Conservation (phyloP, 129 eudicot species). For the Scalesia atractyloides region DNA sequence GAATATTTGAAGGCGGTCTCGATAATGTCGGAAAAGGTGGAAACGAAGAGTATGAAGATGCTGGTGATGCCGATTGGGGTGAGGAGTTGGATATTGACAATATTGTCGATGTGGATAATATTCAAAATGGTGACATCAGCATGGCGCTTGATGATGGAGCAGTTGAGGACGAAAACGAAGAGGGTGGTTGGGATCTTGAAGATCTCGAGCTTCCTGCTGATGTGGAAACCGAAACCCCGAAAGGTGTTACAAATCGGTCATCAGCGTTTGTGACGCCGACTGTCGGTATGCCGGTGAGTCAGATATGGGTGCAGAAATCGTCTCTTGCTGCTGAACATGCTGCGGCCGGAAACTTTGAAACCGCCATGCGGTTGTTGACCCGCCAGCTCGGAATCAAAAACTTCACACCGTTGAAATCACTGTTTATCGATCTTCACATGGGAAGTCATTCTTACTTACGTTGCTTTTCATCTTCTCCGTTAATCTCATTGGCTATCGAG, state of each 20-base stretch:
- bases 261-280: slow-evolving; percentile 62
- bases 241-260: slow-evolving; percentile 38
- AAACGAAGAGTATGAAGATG: slow-evolving; percentile 70
- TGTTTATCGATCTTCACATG: slow-evolving; percentile 53
- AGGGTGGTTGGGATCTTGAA: slow-evolving; percentile 84
- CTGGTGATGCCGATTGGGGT: slow-evolving; percentile 84
- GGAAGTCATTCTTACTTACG: slow-evolving; percentile 69
- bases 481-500: slow-evolving; percentile 60
- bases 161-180: slow-evolving; percentile 47
- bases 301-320: slow-evolving; percentile 74
- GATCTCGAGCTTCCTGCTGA: slow-evolving; percentile 74
- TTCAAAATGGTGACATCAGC: slow-evolving; percentile 36
- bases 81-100: slow-evolving; percentile 65
- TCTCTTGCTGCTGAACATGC: slow-evolving; percentile 77
- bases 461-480: slow-evolving; percentile 64
- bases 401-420: slow-evolving; percentile 56
- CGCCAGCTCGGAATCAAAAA: slow-evolving; percentile 70
- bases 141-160: slow-evolving; percentile 52
- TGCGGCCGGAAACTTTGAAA: slow-evolving; percentile 80
- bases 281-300: slow-evolving; percentile 75
- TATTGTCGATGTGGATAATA: slow-evolving; percentile 53
- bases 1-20: slow-evolving; percentile 68
- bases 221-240: slow-evolving; percentile 72
- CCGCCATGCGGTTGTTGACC: slow-evolving; percentile 68
- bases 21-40: slow-evolving; percentile 53